These are phyloP conservation scores for Grammothele lineata DNA, from an alignment of 768 basidiomycete genomes.

Conservation along the genomic window DNA sequence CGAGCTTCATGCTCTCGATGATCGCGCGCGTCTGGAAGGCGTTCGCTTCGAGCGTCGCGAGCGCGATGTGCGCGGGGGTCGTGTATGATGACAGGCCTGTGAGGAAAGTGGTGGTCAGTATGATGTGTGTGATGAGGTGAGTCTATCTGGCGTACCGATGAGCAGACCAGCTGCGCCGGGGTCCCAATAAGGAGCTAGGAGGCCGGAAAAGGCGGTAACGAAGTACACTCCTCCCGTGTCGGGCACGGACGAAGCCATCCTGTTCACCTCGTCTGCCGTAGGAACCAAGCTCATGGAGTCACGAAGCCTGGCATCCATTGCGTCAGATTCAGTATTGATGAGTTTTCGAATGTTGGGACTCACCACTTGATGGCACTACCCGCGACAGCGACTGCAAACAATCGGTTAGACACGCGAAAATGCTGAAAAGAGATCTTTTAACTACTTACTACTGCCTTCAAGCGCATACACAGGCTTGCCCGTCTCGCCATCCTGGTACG, in stretches of 20 bases:
- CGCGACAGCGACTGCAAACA: conserved; percentile 77
- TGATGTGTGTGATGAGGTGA: not conserved
- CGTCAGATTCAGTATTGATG: not conserved
- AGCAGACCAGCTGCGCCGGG: conserved; percentile 82
- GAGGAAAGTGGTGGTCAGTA: not conserved
- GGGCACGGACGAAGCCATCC: conserved; percentile 68
- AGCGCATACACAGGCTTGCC: conserved; percentile 86
- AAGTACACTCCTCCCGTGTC: conserved; percentile 92
- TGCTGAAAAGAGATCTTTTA: no score
- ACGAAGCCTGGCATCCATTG: conserved; percentile 53
- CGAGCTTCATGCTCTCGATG: conserved; percentile 91
- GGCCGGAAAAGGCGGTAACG: conserved; percentile 93
- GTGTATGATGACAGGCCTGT: conserved; percentile 81
- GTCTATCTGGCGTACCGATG: conserved; percentile 48
- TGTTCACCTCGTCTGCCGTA: conserved; percentile 80
- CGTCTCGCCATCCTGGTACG: conserved; percentile 80
- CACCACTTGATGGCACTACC: conserved; percentile 93
- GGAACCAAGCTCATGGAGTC: conserved; percentile 86
- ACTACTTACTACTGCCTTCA: conserved; percentile 87
- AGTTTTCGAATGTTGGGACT: conserved; percentile 4
- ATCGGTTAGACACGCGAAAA: not conserved
- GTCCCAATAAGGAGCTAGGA: conserved; percentile 98
- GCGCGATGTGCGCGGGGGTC: conserved; percentile 87
- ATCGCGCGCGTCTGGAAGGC: conserved; percentile 96
- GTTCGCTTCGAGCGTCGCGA: conserved; percentile 93